phyloP scores from a whole-genome alignment of 2,329 filamentous ascomycete species.

The Aspergillus pseudoterreus region DNA sequence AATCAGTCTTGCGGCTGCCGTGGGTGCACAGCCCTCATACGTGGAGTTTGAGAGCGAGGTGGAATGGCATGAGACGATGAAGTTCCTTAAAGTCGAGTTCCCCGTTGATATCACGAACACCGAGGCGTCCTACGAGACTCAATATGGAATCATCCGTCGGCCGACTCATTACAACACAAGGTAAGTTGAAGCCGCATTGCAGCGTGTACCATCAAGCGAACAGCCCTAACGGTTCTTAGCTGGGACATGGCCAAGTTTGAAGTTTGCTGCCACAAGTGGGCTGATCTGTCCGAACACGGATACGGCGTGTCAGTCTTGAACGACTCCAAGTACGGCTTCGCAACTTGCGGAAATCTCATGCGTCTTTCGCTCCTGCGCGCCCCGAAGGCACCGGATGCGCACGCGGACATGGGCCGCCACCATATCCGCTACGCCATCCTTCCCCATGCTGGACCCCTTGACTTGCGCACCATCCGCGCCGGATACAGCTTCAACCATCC shows the following conservation, averaged over 20 bases:
- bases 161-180: constrained; percentile 97
- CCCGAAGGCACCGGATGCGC: constrained; percentile 86
- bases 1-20: constrained; percentile 70
- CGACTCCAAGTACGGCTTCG: constrained; percentile 94
- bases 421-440: constrained; percentile 86
- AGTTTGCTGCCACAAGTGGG: constrained; percentile 93
- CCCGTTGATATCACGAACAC: constrained; percentile 87
- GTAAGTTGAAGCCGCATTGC: constrained; percentile 33
- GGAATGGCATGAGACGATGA: constrained; percentile 97
- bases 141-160: constrained; percentile 81
- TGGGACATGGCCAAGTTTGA: constrained; percentile 99
- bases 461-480: constrained; percentile 70
- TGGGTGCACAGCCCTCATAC: constrained; percentile 62
- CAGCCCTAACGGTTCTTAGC: constrained; percentile 27
- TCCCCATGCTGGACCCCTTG: constrained; percentile 72
- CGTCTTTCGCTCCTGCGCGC: constrained; percentile 79
- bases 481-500: constrained; percentile 91
- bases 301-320: constrained; percentile 93
- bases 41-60: constrained; percentile 80
- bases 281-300: constrained; percentile 79
- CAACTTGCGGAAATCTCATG: constrained; percentile 85
- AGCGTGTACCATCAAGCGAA: constrained; percentile 8
- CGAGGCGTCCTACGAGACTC: constrained; percentile 91
- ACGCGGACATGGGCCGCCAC: constrained; percentile 91
- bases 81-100: constrained; percentile 98